Evolutionary conservation across 2,329 filamentous ascomycete genomes (phyloP).

Genomic region (Colletotrichum lentis): DNA sequence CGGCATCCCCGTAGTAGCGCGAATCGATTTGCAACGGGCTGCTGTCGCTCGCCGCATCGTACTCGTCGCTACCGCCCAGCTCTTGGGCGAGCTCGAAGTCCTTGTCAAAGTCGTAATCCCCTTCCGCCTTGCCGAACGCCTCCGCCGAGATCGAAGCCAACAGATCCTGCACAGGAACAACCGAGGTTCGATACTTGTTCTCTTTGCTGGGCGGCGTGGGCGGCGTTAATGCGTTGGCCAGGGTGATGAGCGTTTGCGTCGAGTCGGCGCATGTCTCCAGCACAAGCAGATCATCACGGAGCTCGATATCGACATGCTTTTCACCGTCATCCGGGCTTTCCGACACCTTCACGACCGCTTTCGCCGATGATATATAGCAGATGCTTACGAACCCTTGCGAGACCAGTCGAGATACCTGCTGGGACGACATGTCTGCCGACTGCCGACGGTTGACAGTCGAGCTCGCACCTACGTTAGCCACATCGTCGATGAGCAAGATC

Average conservation of each 20-base stretch:
- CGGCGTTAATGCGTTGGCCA: constrained; percentile 82
- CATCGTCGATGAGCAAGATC: constrained; percentile 82
- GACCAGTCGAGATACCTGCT: constrained; percentile 65
- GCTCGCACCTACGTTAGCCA: constrained; percentile 47
- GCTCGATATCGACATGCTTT: constrained; percentile 78
- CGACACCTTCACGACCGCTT: constrained; percentile 68
- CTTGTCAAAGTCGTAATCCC: constrained; percentile 69
- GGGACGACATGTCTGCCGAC: constrained; percentile 52
- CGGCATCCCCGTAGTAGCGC: constrained; percentile 57
- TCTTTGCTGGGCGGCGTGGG: constrained; percentile 83
- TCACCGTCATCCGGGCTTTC: constrained; percentile 64
- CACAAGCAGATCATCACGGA: constrained; percentile 86
- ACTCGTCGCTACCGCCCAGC: constrained; percentile 53
- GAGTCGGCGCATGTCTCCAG: constrained; percentile 97
- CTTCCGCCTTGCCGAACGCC: constrained; percentile 72
- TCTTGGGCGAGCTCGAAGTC: constrained; percentile 66
- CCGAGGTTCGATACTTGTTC: constrained; percentile 84
- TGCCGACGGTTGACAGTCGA: constrained; percentile 39
- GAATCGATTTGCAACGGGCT: constrained; percentile 53
- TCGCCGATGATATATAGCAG: constrained; percentile 85
- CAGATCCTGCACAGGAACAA: constrained; percentile 86
- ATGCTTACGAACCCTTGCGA: constrained; percentile 83
- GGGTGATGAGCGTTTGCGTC: constrained; percentile 85
- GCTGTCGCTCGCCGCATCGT: constrained; percentile 45
- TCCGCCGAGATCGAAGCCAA: constrained; percentile 90